Percentiles rank a stretch among this genome's conserved stretches.
Evolutionary conservation across 371 early-diverging fungal species (phyloP).

Genomic region (Sporodiniella umbellata): DNA sequence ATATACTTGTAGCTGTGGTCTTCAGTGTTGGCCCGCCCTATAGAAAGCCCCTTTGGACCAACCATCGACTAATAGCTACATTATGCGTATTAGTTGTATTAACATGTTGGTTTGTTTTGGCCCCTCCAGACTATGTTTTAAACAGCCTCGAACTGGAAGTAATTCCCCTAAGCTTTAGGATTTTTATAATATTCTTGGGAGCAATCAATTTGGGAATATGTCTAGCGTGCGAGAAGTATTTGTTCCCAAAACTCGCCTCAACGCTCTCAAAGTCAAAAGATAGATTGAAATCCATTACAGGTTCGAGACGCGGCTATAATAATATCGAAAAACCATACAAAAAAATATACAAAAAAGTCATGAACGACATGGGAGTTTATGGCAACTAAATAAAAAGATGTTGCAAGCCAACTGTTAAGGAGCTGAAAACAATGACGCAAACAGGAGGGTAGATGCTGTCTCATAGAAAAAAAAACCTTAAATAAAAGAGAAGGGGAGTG

Average conservation of each 20-base stretch:
- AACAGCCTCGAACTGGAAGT: slow-evolving; percentile 56
- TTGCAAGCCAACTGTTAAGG: not conserved
- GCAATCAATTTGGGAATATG: slow-evolving; percentile 42
- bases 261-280: slow-evolving; percentile 13
- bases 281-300: not conserved
- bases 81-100: slow-evolving; percentile 43
- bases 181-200: slow-evolving; percentile 45
- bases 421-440: slow-evolving; percentile 9
- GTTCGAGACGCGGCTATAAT: slow-evolving; percentile 14
- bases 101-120: slow-evolving; percentile 47
- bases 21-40: slow-evolving; percentile 96
- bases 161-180: slow-evolving; percentile 47
- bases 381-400: slow-evolving; percentile 1
- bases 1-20: slow-evolving; percentile 84
- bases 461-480: not conserved
- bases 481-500: not conserved
- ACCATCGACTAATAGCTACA: slow-evolving; percentile 68
- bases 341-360: slow-evolving; percentile 42
- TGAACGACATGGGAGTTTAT: slow-evolving; percentile 43
- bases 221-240: slow-evolving; percentile 53
- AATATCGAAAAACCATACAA: slow-evolving; percentile 7
- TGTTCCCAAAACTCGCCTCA: slow-evolving; percentile 30
- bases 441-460: slow-evolving; percentile 2
- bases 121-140: slow-evolving; percentile 37
- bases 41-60: slow-evolving; percentile 75